Evolutionary conservation across 768 basidiomycete genomes (phyloP).

Genomic region (Mrakia frigida): DNA sequence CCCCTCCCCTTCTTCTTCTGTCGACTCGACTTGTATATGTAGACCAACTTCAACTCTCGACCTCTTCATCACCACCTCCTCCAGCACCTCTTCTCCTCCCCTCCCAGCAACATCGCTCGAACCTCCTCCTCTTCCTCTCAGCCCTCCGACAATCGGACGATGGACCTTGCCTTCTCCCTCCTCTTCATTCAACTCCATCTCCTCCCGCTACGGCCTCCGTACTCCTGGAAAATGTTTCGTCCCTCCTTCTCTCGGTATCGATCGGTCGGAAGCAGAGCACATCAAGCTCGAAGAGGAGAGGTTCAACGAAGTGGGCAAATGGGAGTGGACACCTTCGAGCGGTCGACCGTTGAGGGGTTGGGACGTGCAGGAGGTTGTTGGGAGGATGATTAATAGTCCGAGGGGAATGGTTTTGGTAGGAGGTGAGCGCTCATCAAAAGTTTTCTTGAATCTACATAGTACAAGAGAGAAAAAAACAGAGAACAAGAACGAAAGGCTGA

Average conservation of each 20-base stretch:
- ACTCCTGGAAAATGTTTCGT: neutral
- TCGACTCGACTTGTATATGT: no score
- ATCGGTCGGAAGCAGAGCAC: neutral
- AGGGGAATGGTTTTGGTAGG: neutral
- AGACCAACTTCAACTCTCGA: neutral
- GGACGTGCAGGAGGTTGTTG: neutral
- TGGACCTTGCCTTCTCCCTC: neutral
- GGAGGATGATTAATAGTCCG: neutral
- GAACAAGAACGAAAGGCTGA: neutral
- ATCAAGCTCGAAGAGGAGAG: neutral
- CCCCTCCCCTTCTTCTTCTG: neutral
- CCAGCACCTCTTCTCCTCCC: neutral
- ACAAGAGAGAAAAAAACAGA: neutral
- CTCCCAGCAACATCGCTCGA: neutral
- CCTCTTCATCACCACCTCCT: neutral
- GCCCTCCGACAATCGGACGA: neutral
- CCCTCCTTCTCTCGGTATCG: neutral
- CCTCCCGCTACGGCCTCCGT: neutral
- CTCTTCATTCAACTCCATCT: neutral
- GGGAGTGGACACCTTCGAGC: neutral
- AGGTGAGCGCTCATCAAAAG: neutral
- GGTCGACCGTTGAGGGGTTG: neutral
- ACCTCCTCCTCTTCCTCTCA: no score
- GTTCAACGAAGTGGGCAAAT: neutral
- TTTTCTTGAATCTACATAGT: no score